A percentile compares a stretch with the other conserved stretches of the same genome.
Conservation (phyloP, 2,329 filamentous ascomycete species). For the Clonostachys solani region DNA sequence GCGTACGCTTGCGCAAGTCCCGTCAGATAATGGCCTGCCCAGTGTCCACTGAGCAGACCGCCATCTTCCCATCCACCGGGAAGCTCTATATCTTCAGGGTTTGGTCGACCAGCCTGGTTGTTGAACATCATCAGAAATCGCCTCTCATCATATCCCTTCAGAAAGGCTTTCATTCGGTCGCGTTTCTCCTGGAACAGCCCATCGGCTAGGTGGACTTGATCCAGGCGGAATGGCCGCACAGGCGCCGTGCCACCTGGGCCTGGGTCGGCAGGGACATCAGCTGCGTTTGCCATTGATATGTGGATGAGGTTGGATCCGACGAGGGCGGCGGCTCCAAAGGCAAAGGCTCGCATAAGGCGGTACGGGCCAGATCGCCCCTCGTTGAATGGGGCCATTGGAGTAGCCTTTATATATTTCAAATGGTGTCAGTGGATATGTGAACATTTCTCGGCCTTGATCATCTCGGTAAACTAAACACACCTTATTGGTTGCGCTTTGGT, state of each 20-base stretch:
- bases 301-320: too few relatives aligned
- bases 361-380: too few relatives aligned
- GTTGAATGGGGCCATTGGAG: too few relatives aligned
- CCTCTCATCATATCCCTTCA: conserved; percentile 19
- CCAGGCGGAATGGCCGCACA: conserved; percentile 22
- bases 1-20: conserved; percentile 22
- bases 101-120: conserved; percentile 20
- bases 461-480: too few relatives aligned
- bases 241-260: conserved; percentile 20
- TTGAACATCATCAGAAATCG: conserved; percentile 23
- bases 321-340: too few relatives aligned
- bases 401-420: too few relatives aligned
- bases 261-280: conserved; percentile 8
- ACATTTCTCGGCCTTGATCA: too few relatives aligned
- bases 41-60: conserved; percentile 24
- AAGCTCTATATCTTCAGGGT: conserved; percentile 12
- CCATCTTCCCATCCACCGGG: conserved; percentile 27
- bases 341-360: too few relatives aligned
- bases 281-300: too few relatives aligned
- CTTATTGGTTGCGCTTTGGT: too few relatives aligned
- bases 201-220: conserved; percentile 19
- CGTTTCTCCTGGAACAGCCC: conserved; percentile 24
- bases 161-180: conserved; percentile 19
- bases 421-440: too few relatives aligned
- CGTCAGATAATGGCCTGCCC: conserved; percentile 24